phyloP scores from a whole-genome alignment of 129 eudicot genomes.

The Deinandra increscens region DNA sequence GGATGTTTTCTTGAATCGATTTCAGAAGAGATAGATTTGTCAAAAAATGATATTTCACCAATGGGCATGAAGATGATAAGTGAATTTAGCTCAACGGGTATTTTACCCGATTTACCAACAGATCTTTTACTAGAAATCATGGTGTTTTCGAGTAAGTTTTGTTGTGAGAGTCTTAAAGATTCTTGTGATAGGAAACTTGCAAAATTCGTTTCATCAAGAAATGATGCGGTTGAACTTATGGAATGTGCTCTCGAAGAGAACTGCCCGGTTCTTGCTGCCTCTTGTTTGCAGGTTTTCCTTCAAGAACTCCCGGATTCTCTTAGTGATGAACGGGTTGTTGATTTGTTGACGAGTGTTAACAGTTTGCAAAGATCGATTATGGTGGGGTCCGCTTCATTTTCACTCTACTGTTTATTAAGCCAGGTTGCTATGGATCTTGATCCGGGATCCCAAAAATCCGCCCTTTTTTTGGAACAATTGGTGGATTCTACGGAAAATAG shows the following conservation, averaged over 20 bases:
- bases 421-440: slow-evolving; percentile 79
- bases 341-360: slow-evolving; percentile 50
- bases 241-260: slow-evolving; percentile 91
- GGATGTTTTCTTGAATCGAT: slow-evolving; percentile 88
- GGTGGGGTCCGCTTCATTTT: slow-evolving; percentile 79
- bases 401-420: slow-evolving; percentile 76
- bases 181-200: slow-evolving; percentile 91
- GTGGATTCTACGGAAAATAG: slow-evolving; percentile 53
- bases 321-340: slow-evolving; percentile 58
- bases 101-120: slow-evolving; percentile 51
- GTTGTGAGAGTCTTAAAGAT: slow-evolving; percentile 89
- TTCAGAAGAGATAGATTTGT: slow-evolving; percentile 67
- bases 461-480: slow-evolving; percentile 57
- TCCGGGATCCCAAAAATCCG: slow-evolving; percentile 60
- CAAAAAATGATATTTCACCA: slow-evolving; percentile 76
- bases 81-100: slow-evolving; percentile 62
- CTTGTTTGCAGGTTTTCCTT: slow-evolving; percentile 87
- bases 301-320: slow-evolving; percentile 79
- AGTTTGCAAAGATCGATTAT: slow-evolving; percentile 53
- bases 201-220: slow-evolving; percentile 58
- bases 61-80: slow-evolving; percentile 66
- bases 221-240: slow-evolving; percentile 77
- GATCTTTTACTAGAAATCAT: slow-evolving; percentile 74
- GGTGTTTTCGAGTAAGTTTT: slow-evolving; percentile 85
- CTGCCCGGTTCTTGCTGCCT: slow-evolving; percentile 77